Base-by-base conservation (phyloP, 768 basidiomycete species). In the Multifurca ochricompacta region DNA sequence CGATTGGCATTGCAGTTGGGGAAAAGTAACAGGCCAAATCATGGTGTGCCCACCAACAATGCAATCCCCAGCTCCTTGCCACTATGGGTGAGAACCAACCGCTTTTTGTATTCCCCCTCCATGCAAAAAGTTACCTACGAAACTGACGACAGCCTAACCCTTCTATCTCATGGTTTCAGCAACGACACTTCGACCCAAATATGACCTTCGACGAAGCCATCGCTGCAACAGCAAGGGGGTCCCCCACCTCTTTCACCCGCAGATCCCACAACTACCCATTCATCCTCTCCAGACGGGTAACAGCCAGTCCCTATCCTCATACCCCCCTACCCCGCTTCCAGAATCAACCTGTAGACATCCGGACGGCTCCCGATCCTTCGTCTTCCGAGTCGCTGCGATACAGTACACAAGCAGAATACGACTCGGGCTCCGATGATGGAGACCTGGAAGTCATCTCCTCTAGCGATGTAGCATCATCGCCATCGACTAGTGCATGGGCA, bases 121-220 rank as follows among this genome's bases (percentile, higher is more conserved):
- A n/a, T n/a, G n/a, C n/a, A n/a, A n/a, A n/a, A n/a, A n/a, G n/a
- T n/a, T n/a, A n/a, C n/a, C n/a, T n/a, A n/a, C n/a, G n/a, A n/a
- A n/a, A n/a, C n/a, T n/a, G n/a, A n/a, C n/a, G n/a, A n/a, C n/a
- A n/a, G n/a, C n/a, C n/a, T n/a, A n/a, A n/a, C n/a, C n/a, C n/a
- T n/a, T n/a, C n/a, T n/a, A n/a, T n/a, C n/a, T n/a, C n/a, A n/a
- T n/a, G n/a, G n/a, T n/a, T n/a, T n/a, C n/a, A n/a, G n/a, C n/a
- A n/a, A n/a, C n/a, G n/a, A n/a, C n/a, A n/a, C n/a, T n/a, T n/a
- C n/a, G n/a, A n/a, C n/a, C n/a, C n/a, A n/a, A n/a, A n/a, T n/a
- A n/a, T n/a, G n/a, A 79, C 85, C 11, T 86, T 87, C 61, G 80
- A 81, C 56, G 87, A 89, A 67, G 83, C 83, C n/a, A 62, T 70